Evolutionary conservation across 345 rosid species (phyloP).

Genomic region (Linum usitatissimum): DNA sequence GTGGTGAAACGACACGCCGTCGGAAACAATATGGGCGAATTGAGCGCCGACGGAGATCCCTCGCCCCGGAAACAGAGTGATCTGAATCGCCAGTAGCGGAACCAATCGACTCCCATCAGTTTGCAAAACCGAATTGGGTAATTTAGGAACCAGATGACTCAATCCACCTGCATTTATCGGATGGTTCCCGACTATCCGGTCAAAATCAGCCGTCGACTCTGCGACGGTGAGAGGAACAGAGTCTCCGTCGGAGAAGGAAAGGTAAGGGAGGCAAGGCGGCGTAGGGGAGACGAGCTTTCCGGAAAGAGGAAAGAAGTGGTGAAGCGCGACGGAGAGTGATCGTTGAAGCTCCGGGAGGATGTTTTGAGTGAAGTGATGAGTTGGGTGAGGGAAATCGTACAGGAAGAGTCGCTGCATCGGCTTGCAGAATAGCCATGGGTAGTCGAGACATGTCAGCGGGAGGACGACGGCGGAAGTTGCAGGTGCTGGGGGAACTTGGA

Average conservation of each 20-base stretch:
- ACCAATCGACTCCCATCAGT: slow-evolving; percentile 1
- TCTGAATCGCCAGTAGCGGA: slow-evolving; percentile 23
- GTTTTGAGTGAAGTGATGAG: slow-evolving; percentile 21
- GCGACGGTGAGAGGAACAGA: slow-evolving; percentile 19
- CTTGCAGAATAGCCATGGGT: slow-evolving; percentile 46
- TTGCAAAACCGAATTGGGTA: background rate
- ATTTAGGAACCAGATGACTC: slow-evolving; percentile 20
- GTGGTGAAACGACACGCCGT: slow-evolving; percentile 28
- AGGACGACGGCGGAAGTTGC: slow-evolving; percentile 15
- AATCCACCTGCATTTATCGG: slow-evolving; percentile 9
- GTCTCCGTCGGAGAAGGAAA: slow-evolving; percentile 22
- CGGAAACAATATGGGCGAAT: slow-evolving; percentile 25
- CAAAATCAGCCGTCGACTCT: slow-evolving; percentile 29
- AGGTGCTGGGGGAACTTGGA: slow-evolving; percentile 12
- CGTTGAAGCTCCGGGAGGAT: slow-evolving; percentile 29
- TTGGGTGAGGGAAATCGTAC: slow-evolving; percentile 23
- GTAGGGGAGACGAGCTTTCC: slow-evolving; percentile 22
- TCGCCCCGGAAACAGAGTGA: slow-evolving; percentile 30
- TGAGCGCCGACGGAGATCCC: slow-evolving; percentile 26
- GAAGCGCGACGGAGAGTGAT: slow-evolving; percentile 43
- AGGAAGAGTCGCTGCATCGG: slow-evolving; percentile 40
- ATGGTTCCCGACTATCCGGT: slow-evolving; percentile 6
- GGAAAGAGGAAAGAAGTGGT: slow-evolving; percentile 31
- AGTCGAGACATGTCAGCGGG: slow-evolving; percentile 36
- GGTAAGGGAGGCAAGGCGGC: slow-evolving; percentile 15